Evolutionary conservation across 2,329 filamentous ascomycete species (phyloP).

Genomic region (Chaetomiaceae sp.): DNA sequence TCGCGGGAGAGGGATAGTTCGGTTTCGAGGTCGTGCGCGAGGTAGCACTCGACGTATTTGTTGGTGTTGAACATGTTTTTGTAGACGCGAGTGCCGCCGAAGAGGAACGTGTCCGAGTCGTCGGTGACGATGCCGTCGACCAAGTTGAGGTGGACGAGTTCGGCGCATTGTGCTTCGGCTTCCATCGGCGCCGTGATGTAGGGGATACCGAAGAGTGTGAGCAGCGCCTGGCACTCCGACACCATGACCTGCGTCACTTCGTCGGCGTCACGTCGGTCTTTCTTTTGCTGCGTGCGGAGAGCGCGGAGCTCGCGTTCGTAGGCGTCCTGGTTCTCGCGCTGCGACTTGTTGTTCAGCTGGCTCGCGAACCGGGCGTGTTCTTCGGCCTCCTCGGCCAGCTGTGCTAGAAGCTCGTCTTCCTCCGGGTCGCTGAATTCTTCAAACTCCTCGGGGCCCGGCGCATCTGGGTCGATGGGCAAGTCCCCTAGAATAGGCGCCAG

Average conservation of each 20-base stretch:
- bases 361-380: constrained; percentile 92
- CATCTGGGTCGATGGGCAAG: constrained; percentile 27
- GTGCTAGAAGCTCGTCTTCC: constrained; percentile 81
- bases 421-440: constrained; percentile 79
- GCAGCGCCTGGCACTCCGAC: constrained; percentile 84
- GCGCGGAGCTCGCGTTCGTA: constrained; percentile 86
- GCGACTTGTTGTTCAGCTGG: constrained; percentile 71
- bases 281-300: constrained; percentile 89
- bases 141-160: constrained; percentile 77
- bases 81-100: constrained; percentile 93
- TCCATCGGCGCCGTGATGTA: constrained; percentile 99
- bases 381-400: constrained; percentile 84
- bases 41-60: constrained; percentile 96
- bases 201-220: constrained; percentile 85
- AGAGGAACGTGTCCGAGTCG: constrained; percentile 93
- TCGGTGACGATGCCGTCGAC: constrained; percentile 98
- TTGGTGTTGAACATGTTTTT: constrained; percentile 99
- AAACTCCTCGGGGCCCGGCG: constrained; percentile 58
- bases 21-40: constrained; percentile 75
- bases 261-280: constrained; percentile 90
- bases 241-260: constrained; percentile 97
- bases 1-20: constrained; percentile 84
- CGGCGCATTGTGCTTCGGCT: constrained; percentile 94
- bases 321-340: constrained; percentile 64
- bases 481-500: constrained; percentile 22